These are phyloP conservation scores for Trifolium dubium DNA, from an alignment of 306 rosid genomes.

Conservation along the genomic window DNA sequence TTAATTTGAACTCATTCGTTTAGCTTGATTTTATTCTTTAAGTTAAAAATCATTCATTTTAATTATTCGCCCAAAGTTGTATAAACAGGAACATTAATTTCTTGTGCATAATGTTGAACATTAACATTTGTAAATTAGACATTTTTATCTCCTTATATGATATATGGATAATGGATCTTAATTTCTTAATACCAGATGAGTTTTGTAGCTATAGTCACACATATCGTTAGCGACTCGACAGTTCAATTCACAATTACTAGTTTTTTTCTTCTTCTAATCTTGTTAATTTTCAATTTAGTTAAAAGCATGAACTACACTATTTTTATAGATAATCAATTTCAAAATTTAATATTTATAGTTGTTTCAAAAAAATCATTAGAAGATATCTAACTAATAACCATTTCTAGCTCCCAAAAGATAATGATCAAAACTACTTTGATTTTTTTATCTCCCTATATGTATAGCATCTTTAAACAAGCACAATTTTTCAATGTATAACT, in stretches of 20 bases:
- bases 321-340: no score
- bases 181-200: background rate
- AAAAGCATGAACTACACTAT: background rate
- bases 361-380: no score
- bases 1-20: background rate
- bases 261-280: background rate
- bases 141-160: background rate
- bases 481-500: no score
- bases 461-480: no score
- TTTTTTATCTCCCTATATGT: no score
- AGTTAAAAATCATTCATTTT: conserved; percentile 9
- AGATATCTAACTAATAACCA: no score
- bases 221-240: background rate
- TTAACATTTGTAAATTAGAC: background rate
- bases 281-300: background rate
- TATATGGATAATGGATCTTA: no score
- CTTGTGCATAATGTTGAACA: conserved; percentile 3
- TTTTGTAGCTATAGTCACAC: background rate
- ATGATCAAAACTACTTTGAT: no score
- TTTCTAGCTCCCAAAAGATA: no score
- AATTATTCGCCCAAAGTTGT: background rate
- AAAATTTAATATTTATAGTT: no score
- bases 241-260: background rate
- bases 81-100: background rate
- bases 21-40: background rate